These are phyloP conservation scores for Suhomyces chickasaworum DNA, from an alignment of 1,139 yeast species.

Conservation along the genomic window DNA sequence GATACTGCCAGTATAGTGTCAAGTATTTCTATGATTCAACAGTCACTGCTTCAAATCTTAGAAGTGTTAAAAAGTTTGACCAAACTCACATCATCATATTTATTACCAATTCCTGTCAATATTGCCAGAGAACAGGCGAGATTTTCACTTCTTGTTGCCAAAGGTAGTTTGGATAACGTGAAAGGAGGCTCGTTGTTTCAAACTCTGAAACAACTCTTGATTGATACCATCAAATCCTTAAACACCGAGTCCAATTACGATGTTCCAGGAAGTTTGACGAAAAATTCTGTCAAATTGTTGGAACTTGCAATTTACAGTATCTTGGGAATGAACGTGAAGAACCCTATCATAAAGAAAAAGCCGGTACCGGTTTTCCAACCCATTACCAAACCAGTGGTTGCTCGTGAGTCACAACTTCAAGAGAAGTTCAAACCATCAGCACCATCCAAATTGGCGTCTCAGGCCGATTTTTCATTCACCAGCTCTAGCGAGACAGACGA, in stretches of 20 bases:
- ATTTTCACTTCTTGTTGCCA: slow-evolving; percentile 69
- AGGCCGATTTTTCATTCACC: background rate
- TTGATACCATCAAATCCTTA: slow-evolving; percentile 51
- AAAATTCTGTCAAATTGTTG: slow-evolving; percentile 54
- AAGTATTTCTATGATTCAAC: slow-evolving; percentile 71
- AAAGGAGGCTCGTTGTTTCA: slow-evolving; percentile 80
- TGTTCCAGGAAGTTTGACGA: slow-evolving; percentile 62
- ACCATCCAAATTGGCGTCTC: slow-evolving; percentile 8
- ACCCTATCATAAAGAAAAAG: slow-evolving; percentile 21
- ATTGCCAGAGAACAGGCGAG: slow-evolving; percentile 70
- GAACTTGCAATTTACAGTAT: slow-evolving; percentile 61
- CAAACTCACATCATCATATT: slow-evolving; percentile 36
- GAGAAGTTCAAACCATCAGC: slow-evolving; percentile 6
- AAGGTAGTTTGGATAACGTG: slow-evolving; percentile 79
- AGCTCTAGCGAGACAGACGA: slow-evolving; percentile 6
- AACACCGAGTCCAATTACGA: slow-evolving; percentile 53
- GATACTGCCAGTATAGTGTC: slow-evolving; percentile 31
- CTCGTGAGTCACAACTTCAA: slow-evolving; percentile 9
- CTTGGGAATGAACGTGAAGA: slow-evolving; percentile 35
- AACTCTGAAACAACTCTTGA: slow-evolving; percentile 60
- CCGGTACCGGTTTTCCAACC: slow-evolving; percentile 21
- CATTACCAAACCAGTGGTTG: slow-evolving; percentile 21
- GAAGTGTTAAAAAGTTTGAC: slow-evolving; percentile 57
- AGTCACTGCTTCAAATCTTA: slow-evolving; percentile 68
- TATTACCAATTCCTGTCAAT: slow-evolving; percentile 70